Evolutionary conservation across 352 stramenopile species (phyloP), one percentile per base, ranked within the genome.

Genomic region (Aphanomyces invadans): DNA sequence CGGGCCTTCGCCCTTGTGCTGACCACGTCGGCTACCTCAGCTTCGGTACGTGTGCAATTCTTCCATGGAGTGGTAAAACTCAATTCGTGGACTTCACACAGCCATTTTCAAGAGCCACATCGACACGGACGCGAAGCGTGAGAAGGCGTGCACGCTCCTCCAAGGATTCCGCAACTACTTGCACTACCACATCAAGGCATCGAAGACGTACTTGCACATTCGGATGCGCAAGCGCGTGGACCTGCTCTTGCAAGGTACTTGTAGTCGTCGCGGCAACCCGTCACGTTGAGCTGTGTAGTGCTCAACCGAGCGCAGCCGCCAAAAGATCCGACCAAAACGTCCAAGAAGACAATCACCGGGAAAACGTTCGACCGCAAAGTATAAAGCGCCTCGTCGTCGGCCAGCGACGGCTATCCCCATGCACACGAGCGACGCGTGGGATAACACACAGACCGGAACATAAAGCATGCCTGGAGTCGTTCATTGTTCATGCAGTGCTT

Each of bases 171-270:
- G 91, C 28, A 95, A 92, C 69, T 98, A 98, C 83, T 73, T 98
- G 53, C 90, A 97, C 74, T 98, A 98, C 81, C 93, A 98, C 77
- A 96, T 98, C 74, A 98, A 97, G 83, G 89, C 90, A 19, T 96
- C 90, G 36, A 98, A 98, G 76, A 97, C 91, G 53, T 96, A 98
- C 75, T 73, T 98, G 70, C 92, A 98, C 79, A 97, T 97, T 74
- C 83, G 93, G 61, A 98, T 98, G 93, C 82, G 93, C 69, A 96
- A 96, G 81, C 85, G 89, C 65, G 92, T 98, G 21, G 88, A 95
- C 53, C 69, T 88, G 68, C 74, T 97, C 45, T 80, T 98, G 70
- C 91, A 97, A 84, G 87, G 82, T 88, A 73, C n/a, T 54, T 21
- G 3, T 25, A 59, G 25, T 21, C 4, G 32, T n/a, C 10, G 28